A percentile compares a stretch with the other conserved stretches of the same genome.
Conservation (phyloP, 306 rosid species). For the Cucumis hystrix region DNA sequence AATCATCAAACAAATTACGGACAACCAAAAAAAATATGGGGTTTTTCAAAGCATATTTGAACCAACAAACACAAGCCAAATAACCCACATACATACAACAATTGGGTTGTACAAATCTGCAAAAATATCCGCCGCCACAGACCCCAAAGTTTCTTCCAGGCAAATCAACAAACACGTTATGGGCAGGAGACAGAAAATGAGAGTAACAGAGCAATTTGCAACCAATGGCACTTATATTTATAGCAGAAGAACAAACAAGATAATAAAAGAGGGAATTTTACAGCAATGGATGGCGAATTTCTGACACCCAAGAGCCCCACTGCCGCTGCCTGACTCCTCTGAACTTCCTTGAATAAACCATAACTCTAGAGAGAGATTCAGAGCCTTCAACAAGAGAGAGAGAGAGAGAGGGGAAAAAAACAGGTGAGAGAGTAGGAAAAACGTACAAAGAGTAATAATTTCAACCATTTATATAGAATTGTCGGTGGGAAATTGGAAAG, state of each 20-base stretch:
- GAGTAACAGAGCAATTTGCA: neutral
- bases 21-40: neutral
- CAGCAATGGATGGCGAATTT: constrained; percentile 97
- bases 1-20: neutral
- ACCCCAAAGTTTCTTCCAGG: neutral
- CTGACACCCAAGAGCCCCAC: constrained; percentile 99
- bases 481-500: constrained; percentile 44
- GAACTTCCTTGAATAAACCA: constrained; percentile 86
- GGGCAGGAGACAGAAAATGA: neutral
- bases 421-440: constrained; percentile 1
- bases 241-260: constrained; percentile 1
- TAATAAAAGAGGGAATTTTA: constrained; percentile 16
- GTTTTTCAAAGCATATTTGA: neutral
- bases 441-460: neutral
- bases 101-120: neutral
- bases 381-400: neutral
- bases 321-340: constrained; percentile 99
- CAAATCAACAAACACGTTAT: neutral
- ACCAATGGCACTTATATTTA: neutral
- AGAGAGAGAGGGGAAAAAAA: neutral
- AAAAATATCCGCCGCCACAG: neutral
- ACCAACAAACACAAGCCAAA: neutral
- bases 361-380: constrained; percentile 11
- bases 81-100: neutral
- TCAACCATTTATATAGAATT: constrained; percentile 22